Evolutionary conservation across 768 basidiomycete species (phyloP).

Genomic region (Sarcomyxa edulis): DNA sequence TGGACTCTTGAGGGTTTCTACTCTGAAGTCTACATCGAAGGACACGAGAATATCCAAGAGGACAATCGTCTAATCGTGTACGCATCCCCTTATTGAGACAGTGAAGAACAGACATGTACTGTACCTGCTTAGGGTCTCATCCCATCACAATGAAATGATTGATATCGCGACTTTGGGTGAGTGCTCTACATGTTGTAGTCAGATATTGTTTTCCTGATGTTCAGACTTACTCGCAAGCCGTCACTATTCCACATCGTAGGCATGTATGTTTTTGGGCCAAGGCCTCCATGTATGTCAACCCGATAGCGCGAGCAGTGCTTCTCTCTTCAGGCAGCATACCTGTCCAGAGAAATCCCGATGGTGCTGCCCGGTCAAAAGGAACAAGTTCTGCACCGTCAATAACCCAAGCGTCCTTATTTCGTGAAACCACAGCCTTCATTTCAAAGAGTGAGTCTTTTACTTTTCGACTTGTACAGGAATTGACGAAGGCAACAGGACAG

Average conservation of each 20-base stretch:
- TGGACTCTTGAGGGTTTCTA: constrained; percentile 60
- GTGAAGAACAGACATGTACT: not conserved
- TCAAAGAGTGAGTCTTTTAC: constrained; percentile 44
- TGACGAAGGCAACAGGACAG: constrained; percentile 46
- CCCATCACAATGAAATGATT: constrained; percentile 68
- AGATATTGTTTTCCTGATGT: not conserved
- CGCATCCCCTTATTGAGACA: constrained; percentile 15
- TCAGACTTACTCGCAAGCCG: constrained; percentile 23
- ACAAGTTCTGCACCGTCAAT: too few relatives aligned
- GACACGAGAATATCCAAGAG: constrained; percentile 48
- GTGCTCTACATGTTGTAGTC: constrained; percentile 8
- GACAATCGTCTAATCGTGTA: constrained; percentile 61
- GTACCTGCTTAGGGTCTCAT: constrained; percentile 38
- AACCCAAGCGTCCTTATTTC: not conserved
- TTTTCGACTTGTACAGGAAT: constrained; percentile 51
- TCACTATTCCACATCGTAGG: constrained; percentile 54
- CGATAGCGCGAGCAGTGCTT: constrained; percentile 43
- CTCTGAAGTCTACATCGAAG: constrained; percentile 52
- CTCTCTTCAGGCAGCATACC: constrained; percentile 66
- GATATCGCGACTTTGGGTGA: constrained; percentile 45
- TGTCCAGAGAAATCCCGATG: constrained; percentile 58
- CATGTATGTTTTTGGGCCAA: constrained; percentile 70
- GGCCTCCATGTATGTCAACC: constrained; percentile 59
- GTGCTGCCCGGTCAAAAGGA: too few relatives aligned
- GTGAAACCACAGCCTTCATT: constrained; percentile 5